These are phyloP conservation scores for Termitomyces sp. DNA, from an alignment of 768 basidiomycete species.

Conservation along the genomic window DNA sequence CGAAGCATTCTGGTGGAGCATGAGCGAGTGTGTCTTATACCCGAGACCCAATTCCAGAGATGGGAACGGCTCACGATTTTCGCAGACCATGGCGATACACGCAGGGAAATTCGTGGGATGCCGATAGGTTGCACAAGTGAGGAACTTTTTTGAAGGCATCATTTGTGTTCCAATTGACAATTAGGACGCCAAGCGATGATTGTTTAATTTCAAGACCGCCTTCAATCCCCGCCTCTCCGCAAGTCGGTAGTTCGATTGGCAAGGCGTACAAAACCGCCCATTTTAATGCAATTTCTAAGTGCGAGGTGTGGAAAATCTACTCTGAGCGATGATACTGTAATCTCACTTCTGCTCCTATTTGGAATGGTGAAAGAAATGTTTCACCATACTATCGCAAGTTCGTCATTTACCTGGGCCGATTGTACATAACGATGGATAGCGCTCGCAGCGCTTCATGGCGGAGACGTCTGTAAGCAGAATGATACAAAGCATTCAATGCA, in stretches of 20 bases:
- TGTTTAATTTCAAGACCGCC: conserved; percentile 2
- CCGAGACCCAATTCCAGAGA: not conserved
- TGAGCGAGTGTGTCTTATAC: not conserved
- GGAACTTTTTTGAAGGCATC: not conserved
- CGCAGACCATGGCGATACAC: not conserved
- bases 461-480: not conserved
- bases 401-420: not conserved
- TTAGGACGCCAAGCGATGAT: conserved; percentile 1
- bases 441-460: not conserved
- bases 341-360: not conserved
- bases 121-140: not conserved
- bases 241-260: not conserved
- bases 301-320: not conserved
- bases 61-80: not conserved
- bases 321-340: not conserved
- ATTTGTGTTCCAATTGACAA: not conserved
- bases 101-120: not conserved
- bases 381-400: not conserved
- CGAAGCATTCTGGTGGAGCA: not conserved
- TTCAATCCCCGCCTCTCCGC: conserved; percentile 5
- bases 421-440: not conserved
- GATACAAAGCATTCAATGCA: not conserved
- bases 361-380: not conserved
- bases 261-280: not conserved
- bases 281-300: not conserved